Conservation (phyloP, 106 monocot genomes). For the Posidonia australis region DNA sequence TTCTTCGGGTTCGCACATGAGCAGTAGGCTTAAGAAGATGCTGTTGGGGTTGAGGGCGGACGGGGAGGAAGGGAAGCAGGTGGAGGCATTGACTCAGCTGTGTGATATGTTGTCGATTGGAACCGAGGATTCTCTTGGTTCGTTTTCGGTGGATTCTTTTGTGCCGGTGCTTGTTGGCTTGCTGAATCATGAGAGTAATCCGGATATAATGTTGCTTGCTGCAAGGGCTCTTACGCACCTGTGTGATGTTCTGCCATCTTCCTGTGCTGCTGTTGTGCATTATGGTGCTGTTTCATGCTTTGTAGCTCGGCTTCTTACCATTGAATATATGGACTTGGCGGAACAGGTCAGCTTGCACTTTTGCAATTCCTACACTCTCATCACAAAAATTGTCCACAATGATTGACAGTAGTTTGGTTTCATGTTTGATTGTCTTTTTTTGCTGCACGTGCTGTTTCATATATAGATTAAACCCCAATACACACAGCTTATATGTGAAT, state of each 20-base stretch:
- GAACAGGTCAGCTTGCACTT: slow-evolving; percentile 86
- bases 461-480: too few relatives aligned
- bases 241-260: slow-evolving; percentile 82
- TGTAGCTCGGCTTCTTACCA: slow-evolving; percentile 78
- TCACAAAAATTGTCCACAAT: too few relatives aligned
- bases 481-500: too few relatives aligned
- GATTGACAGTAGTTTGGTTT: too few relatives aligned
- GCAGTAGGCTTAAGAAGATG: slow-evolving; percentile 77
- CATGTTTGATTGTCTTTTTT: too few relatives aligned
- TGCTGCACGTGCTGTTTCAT: too few relatives aligned
- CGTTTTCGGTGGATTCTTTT: slow-evolving; percentile 90
- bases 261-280: slow-evolving; percentile 87
- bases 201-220: slow-evolving; percentile 92
- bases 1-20: slow-evolving; percentile 43
- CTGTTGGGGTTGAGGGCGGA: slow-evolving; percentile 67
- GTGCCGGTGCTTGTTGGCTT: slow-evolving; percentile 88
- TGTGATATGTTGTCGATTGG: slow-evolving; percentile 96
- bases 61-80: slow-evolving; percentile 83
- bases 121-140: slow-evolving; percentile 78
- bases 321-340: slow-evolving; percentile 93
- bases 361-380: too few relatives aligned
- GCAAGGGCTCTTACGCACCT: slow-evolving; percentile 87
- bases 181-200: slow-evolving; percentile 78
- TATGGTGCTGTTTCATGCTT: slow-evolving; percentile 93
- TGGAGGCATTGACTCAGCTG: slow-evolving; percentile 88